Base-by-base conservation (phyloP, 2,329 filamentous ascomycete genomes). In the Allantophomopsis lycopodina region DNA sequence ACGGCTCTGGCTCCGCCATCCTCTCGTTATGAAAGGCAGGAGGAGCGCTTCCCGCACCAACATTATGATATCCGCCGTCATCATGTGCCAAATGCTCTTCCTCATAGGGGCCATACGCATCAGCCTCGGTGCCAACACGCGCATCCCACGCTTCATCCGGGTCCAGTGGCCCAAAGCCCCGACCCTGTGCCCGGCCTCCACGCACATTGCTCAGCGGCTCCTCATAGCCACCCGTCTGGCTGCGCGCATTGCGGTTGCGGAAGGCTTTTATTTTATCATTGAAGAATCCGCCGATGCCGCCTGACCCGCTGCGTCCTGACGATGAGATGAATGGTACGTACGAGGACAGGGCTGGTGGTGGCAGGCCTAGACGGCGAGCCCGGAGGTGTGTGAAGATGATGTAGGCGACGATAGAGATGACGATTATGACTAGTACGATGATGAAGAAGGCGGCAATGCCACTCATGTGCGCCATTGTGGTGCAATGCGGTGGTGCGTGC, bases 71-170 rank as follows among this genome's bases (percentile, higher is more conserved):
- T 38, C 55, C 55, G 32, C 54, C 61, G 34, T 60, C 59, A 37
- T 49, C 48, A 46, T 54, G 51, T 30, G 60, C 62, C 5, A 86
- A 63, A 58, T 87, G 83, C 53, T 83, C 76, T 60, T 85, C 82
- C 55, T 89, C 84, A 37, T 84, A 84, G 2, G 64, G 61, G 2
- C 72, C 73, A 55, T 79, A 77, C 11, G 60, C 62, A 53, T 81
- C 77, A 14, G 79, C 74, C 57, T 88, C 83, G 49, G 76, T 69
- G 42, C 82, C 83, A 4, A 93, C 83, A 43, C 83, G 68, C 46
- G 83, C 62, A 61, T 91, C 84, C 86, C 86, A 94, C 2, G 84
- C 83, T 53, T 88, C 83, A 55, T 93, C 85, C 1, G 83, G 83
- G 52, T 91, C 85, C 35, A 86, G 69, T 4, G 76, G 66, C 2